phyloP scores from a whole-genome alignment of 306 rosid species.

The Fragaria iinumae region DNA sequence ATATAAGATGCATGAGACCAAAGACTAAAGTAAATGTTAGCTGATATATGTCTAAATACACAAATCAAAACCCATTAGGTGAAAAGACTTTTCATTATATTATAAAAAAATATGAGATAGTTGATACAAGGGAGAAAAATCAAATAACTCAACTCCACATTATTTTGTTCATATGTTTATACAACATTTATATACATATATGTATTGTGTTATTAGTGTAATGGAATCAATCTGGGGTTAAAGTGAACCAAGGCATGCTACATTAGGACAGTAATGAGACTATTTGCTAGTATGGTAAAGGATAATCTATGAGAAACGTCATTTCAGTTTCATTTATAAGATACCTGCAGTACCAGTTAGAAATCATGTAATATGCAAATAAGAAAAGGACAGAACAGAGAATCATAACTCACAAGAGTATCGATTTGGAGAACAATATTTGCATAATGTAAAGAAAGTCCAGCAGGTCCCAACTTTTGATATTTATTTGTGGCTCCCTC shows the following conservation, averaged over 20 bases:
- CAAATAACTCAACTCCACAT: not conserved
- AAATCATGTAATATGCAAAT: slow-evolving; percentile 15
- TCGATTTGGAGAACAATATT: slow-evolving; percentile 83
- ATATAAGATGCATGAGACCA: not conserved
- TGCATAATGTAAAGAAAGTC: slow-evolving; percentile 86
- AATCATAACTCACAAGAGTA: slow-evolving; percentile 63
- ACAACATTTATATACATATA: not conserved
- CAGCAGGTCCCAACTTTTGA: slow-evolving; percentile 76
- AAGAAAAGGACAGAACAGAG: slow-evolving; percentile 15
- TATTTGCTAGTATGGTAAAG: not conserved
- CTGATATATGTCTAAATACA: not conserved
- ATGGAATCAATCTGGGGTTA: not conserved
- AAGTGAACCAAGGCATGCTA: not conserved
- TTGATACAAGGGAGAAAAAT: not conserved
- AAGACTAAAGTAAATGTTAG: not conserved
- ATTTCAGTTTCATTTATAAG: not conserved
- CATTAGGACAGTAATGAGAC: not conserved
- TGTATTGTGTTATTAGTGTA: not conserved
- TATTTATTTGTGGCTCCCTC: slow-evolving; percentile 39
- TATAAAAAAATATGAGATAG: not conserved
- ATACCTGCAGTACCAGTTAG: not conserved
- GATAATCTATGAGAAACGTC: not conserved
- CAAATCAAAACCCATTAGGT: not conserved
- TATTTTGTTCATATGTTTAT: not conserved
- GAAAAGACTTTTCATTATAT: not conserved